Evolutionary conservation across 2,329 filamentous ascomycete species (phyloP).

Genomic region (Colletotrichum cuscutae): DNA sequence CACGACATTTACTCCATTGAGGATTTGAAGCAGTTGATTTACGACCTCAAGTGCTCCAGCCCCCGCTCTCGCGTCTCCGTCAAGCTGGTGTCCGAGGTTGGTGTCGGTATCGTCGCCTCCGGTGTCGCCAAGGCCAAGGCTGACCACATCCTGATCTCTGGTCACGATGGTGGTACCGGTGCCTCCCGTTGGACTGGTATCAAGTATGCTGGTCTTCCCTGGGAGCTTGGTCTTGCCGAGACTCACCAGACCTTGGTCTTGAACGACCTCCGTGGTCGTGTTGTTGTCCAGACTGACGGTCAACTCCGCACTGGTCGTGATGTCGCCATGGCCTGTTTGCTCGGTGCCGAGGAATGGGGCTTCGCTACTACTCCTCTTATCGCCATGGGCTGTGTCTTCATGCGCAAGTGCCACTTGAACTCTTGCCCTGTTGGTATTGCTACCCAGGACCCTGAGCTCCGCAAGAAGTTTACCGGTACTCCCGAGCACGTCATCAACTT

Average conservation of each 20-base stretch:
- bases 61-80: conserved; percentile 92
- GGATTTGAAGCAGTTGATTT: conserved; percentile 97
- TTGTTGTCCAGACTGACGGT: conserved; percentile 95
- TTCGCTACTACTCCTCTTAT: conserved; percentile 96
- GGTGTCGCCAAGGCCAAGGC: conserved; percentile 98
- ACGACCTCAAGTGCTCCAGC: conserved; percentile 96
- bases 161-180: conserved; percentile 96
- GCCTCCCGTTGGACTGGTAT: conserved; percentile 98
- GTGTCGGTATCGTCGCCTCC: conserved; percentile 96
- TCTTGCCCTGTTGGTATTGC: conserved; percentile 94
- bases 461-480: conserved; percentile 92
- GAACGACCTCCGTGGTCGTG: conserved; percentile 94
- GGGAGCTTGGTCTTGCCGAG: conserved; percentile 96
- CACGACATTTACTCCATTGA: conserved; percentile 99
- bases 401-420: conserved; percentile 82
- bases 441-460: conserved; percentile 92
- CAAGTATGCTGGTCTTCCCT: conserved; percentile 96
- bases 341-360: conserved; percentile 98
- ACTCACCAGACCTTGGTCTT: conserved; percentile 96
- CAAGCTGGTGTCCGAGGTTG: conserved; percentile 97
- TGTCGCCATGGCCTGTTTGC: conserved; percentile 91
- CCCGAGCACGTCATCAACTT: conserved; percentile 99
- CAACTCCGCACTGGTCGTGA: conserved; percentile 93
- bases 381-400: conserved; percentile 96
- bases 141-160: conserved; percentile 95